These are phyloP conservation scores for Endoconidiophora polonica DNA, from an alignment of 2,329 filamentous ascomycete genomes.

Conservation along the genomic window DNA sequence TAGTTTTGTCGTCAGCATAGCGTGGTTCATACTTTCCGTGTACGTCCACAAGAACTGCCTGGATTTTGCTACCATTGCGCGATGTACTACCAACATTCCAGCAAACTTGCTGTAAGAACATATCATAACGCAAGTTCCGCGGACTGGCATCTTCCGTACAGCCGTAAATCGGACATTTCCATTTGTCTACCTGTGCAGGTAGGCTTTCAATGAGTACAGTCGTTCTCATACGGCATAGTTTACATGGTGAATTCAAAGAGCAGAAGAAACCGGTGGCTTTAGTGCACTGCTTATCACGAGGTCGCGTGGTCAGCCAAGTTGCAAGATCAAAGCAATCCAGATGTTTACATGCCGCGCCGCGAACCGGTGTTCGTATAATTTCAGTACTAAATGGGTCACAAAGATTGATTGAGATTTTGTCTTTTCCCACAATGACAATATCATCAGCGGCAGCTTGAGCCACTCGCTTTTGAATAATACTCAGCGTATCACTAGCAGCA, in stretches of 20 bases:
- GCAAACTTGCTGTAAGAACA: background rate
- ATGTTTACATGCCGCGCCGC: constrained; percentile 54
- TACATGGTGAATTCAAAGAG: background rate
- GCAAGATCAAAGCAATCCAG: constrained; percentile 81
- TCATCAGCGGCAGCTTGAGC: background rate
- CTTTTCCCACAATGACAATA: constrained; percentile 25
- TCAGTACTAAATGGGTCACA: constrained; percentile 48
- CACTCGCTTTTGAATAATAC: background rate
- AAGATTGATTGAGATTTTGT: constrained; percentile 44
- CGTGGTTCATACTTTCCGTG: background rate
- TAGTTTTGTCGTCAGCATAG: no score
- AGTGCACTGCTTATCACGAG: constrained; percentile 25
- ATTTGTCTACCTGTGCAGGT: background rate
- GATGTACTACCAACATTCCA: background rate
- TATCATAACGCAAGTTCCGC: background rate
- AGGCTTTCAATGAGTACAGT: background rate
- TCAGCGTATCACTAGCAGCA: constrained; percentile 17
- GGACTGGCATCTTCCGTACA: constrained; percentile 7
- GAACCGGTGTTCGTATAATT: constrained; percentile 55
- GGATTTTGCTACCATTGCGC: background rate
- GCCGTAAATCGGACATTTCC: constrained; percentile 8
- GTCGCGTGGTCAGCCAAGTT: constrained; percentile 57
- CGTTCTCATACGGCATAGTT: background rate
- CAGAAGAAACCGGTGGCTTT: background rate
- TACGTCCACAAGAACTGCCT: constrained; percentile 1